These are phyloP conservation scores for Ogataea henricii DNA, from an alignment of 805 yeast species.

Conservation along the genomic window DNA sequence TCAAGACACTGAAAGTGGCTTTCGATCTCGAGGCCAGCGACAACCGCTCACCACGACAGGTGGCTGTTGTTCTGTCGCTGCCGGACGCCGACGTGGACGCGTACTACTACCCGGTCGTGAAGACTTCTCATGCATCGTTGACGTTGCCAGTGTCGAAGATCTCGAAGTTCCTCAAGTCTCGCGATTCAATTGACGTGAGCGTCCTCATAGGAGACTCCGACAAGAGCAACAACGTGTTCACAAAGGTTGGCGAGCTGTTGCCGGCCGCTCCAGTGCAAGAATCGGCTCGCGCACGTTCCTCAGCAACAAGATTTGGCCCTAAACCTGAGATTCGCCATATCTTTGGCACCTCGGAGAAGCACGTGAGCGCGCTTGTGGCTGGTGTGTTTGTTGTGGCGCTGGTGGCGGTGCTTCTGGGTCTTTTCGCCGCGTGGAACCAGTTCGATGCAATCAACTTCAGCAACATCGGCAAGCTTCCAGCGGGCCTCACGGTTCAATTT, in stretches of 20 bases:
- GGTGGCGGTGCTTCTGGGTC: slow-evolving; percentile 40
- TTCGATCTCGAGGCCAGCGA: slow-evolving; percentile 21
- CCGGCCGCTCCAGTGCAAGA: slow-evolving; percentile 19
- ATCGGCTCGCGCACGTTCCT: slow-evolving; percentile 8
- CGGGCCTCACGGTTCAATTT: slow-evolving; percentile 44
- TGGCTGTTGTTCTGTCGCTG: slow-evolving; percentile 25
- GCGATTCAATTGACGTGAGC: slow-evolving; percentile 23
- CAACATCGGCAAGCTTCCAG: slow-evolving; percentile 36
- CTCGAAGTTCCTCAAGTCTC: slow-evolving; percentile 25
- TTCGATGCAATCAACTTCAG: slow-evolving; percentile 40
- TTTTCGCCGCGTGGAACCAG: slow-evolving; percentile 44
- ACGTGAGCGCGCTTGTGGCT: slow-evolving; percentile 55
- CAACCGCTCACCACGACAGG: slow-evolving; percentile 28
- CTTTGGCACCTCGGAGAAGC: slow-evolving; percentile 56
- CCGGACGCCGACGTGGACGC: slow-evolving; percentile 18
- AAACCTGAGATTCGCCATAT: slow-evolving; percentile 64
- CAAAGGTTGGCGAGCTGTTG: slow-evolving; percentile 22
- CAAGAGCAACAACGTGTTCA: slow-evolving; percentile 15
- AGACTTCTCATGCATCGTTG: slow-evolving; percentile 16
- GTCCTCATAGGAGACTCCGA: slow-evolving; percentile 33
- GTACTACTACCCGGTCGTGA: slow-evolving; percentile 26
- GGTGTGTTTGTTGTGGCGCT: slow-evolving; percentile 49
- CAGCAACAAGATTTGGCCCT: slow-evolving; percentile 45
- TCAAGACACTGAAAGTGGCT: slow-evolving; percentile 13
- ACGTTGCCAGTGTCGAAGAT: slow-evolving; percentile 23